Percentiles rank a stretch among this genome's conserved stretches.
These are phyloP conservation scores for Tirmania nivea DNA, from an alignment of 495 filamentous ascomycete genomes.

Conservation along the genomic window DNA sequence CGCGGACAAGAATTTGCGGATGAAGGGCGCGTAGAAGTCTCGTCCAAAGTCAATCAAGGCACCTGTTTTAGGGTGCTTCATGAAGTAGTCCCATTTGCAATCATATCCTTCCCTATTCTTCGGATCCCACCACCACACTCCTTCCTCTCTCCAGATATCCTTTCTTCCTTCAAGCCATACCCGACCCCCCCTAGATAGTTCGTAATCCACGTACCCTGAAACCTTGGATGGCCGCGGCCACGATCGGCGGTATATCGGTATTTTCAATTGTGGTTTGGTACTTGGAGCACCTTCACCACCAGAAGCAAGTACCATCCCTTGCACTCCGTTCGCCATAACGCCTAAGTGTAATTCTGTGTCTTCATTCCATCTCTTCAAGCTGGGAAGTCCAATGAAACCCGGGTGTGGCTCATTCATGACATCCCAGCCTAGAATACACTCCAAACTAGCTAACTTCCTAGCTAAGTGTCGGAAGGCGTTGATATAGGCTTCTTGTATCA, in stretches of 20 bases:
- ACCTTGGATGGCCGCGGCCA: conserved; percentile 17
- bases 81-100: conserved; percentile 40
- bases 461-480: conserved; percentile 37
- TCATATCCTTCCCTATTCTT: not conserved
- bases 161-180: conserved; percentile 11
- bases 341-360: conserved; percentile 18
- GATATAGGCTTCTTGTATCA: conserved; percentile 45
- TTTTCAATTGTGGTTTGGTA: not conserved
- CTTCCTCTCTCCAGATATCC: conserved; percentile 17
- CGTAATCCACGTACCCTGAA: conserved; percentile 2
- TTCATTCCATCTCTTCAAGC: conserved; percentile 13
- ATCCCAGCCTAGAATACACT: conserved; percentile 42
- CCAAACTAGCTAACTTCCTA: conserved; percentile 4
- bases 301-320: conserved; percentile 14
- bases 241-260: conserved; percentile 8
- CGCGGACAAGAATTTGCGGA: conserved; percentile 9
- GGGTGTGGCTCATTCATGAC: conserved; percentile 47
- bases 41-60: conserved; percentile 39
- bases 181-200: conserved; percentile 8
- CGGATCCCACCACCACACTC: conserved; percentile 9
- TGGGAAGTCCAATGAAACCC: conserved; percentile 14
- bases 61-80: conserved; percentile 36
- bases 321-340: conserved; percentile 16
- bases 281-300: conserved; percentile 1
- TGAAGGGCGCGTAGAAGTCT: conserved; percentile 17